Percentiles rank a stretch among this genome's conserved stretches.
Conservation (phyloP, 2,329 filamentous ascomycete species). For the Berkeleyomyces basicola region DNA sequence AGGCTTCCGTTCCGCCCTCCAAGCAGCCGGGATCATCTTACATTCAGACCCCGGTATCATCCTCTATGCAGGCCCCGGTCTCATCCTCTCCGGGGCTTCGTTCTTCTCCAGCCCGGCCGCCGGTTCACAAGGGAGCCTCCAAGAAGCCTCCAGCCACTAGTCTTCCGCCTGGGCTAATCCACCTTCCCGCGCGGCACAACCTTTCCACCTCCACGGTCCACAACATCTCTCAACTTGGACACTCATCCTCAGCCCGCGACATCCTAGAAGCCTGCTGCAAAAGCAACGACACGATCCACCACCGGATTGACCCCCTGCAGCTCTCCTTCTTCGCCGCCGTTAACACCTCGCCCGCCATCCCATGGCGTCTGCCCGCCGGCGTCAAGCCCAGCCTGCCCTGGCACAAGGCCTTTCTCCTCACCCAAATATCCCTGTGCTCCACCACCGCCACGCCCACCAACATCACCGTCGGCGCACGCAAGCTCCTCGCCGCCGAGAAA, state of each 20-base stretch:
- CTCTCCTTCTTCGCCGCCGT: conserved; percentile 23
- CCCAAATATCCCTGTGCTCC: conserved; percentile 43
- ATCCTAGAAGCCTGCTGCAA: conserved; percentile 25
- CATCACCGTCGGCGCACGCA: conserved; percentile 19
- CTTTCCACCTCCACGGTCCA: conserved; percentile 5
- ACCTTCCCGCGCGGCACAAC: conserved; percentile 6
- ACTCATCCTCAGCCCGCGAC: conserved; percentile 14
- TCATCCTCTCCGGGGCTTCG: neutral
- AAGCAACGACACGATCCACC: conserved; percentile 24
- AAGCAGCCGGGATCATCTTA: too few species aligned
- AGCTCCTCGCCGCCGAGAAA: conserved; percentile 16
- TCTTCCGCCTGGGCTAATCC: neutral
- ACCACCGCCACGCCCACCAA: conserved; percentile 43
- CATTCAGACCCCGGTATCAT: neutral
- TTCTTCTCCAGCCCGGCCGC: neutral
- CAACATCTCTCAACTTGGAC: conserved; percentile 11
- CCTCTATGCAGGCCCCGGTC: neutral
- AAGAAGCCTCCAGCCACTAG: neutral
- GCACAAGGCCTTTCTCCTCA: conserved; percentile 61
- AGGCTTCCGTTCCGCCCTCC: too few species aligned
- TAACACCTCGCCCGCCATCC: conserved; percentile 24
- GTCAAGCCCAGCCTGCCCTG: conserved; percentile 22
- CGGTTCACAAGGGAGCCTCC: neutral
- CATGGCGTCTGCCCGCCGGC: conserved; percentile 21
- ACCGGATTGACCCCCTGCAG: conserved; percentile 23